Percentiles rank a stretch among this genome's conserved stretches.
These are phyloP conservation scores for sunflower (Helianthus annuus) DNA, from an alignment of 129 eudicot genomes.

Conservation along the genomic window DNA sequence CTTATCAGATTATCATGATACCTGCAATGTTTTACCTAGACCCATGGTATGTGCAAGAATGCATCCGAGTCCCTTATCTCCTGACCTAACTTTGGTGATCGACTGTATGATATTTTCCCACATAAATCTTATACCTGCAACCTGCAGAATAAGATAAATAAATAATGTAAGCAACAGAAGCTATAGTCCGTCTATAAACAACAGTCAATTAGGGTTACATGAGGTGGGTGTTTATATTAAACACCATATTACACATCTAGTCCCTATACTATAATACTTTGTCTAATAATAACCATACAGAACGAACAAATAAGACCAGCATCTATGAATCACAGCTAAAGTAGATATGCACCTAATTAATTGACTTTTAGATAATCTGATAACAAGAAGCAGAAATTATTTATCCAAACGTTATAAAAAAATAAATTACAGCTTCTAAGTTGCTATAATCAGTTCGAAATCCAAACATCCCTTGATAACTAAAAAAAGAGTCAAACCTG, in stretches of 20 bases:
- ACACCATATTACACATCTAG: too few relatives aligned
- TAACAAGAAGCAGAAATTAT: conserved; percentile 1
- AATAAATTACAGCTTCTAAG: conserved; percentile 1
- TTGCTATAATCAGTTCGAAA: background rate
- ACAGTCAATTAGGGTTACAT: background rate
- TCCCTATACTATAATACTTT: too few relatives aligned
- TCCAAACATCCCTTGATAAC: background rate
- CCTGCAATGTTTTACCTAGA: conserved; percentile 98
- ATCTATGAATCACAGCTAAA: background rate
- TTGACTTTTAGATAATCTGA: background rate
- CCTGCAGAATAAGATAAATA: conserved; percentile 40
- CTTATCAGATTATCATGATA: conserved; percentile 27
- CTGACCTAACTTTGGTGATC: conserved; percentile 67
- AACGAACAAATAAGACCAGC: background rate
- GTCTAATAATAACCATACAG: background rate
- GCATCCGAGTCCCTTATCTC: conserved; percentile 98
- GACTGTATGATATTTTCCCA: conserved; percentile 97
- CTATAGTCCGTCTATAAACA: background rate
- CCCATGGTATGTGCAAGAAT: conserved; percentile 99
- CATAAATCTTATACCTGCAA: conserved; percentile 92
- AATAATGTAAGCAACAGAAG: conserved; percentile 11
- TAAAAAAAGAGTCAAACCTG: conserved; percentile 52
- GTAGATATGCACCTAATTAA: background rate
- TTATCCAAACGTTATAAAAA: background rate
- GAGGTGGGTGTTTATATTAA: too few relatives aligned